Conservation (phyloP, 108 stramenopile species). For the Cylindrotheca fusiformis region DNA sequence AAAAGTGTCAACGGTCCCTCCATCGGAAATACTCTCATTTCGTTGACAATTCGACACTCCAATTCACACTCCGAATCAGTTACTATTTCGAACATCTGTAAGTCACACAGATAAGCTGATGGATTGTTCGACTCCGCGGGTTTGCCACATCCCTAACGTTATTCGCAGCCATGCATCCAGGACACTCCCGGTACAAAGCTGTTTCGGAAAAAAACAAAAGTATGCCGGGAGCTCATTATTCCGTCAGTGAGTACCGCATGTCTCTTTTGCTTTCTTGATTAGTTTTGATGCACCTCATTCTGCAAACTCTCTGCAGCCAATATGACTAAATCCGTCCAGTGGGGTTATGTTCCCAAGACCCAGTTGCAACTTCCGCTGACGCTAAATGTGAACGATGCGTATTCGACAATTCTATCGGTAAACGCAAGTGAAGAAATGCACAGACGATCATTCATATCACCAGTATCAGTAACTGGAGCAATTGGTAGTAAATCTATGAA, state of each 20-base stretch:
- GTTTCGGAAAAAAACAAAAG: conserved; percentile 1
- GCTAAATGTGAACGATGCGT: conserved; percentile 61
- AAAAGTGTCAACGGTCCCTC: conserved; percentile 31
- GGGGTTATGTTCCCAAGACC: conserved; percentile 68
- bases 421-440: conserved; percentile 68
- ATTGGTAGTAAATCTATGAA: conserved; percentile 21
- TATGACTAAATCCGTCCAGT: conserved; percentile 72
- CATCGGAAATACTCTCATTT: conserved; percentile 63
- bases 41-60: conserved; percentile 69
- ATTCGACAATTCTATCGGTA: conserved; percentile 64
- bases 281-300: conserved; percentile 1
- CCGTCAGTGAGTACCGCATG: conserved; percentile 26
- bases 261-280: background rate
- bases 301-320: conserved; percentile 44
- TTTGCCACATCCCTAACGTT: no score
- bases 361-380: conserved; percentile 65
- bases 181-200: conserved; percentile 46
- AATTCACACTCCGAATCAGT: conserved; percentile 63
- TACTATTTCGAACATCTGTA: conserved; percentile 59
- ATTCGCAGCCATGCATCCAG: conserved; percentile 79
- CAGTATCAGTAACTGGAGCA: conserved; percentile 71
- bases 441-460: conserved; percentile 61
- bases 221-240: conserved; percentile 44
- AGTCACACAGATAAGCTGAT: no score
- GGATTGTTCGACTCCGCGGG: no score